A percentile compares a stretch with the other conserved stretches of the same genome.
Evolutionary conservation across 768 basidiomycete genomes (phyloP).

Genomic region (Trametes maxima): DNA sequence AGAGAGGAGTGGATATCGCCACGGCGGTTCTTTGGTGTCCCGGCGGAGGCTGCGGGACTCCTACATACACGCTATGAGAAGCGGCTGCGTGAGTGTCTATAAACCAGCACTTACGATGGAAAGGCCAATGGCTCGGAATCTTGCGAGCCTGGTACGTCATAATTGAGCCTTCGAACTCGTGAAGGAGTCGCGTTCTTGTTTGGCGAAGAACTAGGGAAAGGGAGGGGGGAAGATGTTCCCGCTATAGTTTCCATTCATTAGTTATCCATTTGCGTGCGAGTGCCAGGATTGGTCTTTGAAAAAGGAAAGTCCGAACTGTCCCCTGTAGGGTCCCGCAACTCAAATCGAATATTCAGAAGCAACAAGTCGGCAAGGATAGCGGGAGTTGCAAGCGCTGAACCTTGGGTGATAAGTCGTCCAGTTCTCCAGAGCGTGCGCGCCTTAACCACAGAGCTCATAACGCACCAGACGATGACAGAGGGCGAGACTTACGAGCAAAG

Average conservation of each 20-base stretch:
- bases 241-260: constrained; percentile 33
- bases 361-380: too few relatives aligned
- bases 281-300: too few relatives aligned
- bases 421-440: too few relatives aligned
- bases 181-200: constrained; percentile 38
- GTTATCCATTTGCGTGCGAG: background rate
- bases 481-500: constrained; percentile 29
- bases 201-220: constrained; percentile 67
- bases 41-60: constrained; percentile 49
- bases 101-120: constrained; percentile 54
- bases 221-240: constrained; percentile 64
- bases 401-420: too few relatives aligned
- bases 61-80: constrained; percentile 33
- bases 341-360: background rate
- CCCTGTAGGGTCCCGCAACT: background rate
- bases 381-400: too few relatives aligned
- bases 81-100: background rate
- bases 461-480: background rate
- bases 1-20: constrained; percentile 92
- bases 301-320: too few relatives aligned
- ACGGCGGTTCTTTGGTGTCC: constrained; percentile 71
- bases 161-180: constrained; percentile 19
- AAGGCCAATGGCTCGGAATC: constrained; percentile 70
- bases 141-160: constrained; percentile 30
- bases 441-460: too few relatives aligned